Percentiles rank a stretch among this genome's conserved stretches.
These are phyloP conservation scores for Apiotrichum laibachii DNA, from an alignment of 1,284 basidiomycete genomes.

Conservation along the genomic window DNA sequence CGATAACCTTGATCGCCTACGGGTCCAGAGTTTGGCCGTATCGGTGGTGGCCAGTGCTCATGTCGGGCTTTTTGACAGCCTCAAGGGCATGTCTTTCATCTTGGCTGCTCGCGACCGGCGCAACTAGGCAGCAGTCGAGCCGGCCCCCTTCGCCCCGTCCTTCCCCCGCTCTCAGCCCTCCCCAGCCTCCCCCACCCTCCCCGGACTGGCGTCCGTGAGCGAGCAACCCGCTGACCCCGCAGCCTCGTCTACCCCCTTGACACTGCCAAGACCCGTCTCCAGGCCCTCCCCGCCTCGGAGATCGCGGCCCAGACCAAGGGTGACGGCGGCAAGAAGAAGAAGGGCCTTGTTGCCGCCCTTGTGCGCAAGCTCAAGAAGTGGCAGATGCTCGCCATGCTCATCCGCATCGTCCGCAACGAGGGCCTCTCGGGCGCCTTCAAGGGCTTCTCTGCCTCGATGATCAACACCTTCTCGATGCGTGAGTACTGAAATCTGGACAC, in stretches of 20 bases:
- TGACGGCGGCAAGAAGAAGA: constrained; percentile 47
- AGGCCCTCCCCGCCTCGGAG: constrained; percentile 57
- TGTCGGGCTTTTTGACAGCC: no score
- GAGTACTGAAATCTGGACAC: constrained; percentile 54
- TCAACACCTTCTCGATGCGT: constrained; percentile 97
- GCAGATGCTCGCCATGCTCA: constrained; percentile 62
- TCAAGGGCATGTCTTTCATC: no score
- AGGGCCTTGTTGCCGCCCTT: constrained; percentile 27
- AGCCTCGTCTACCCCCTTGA: constrained; percentile 95
- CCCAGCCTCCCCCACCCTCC: not conserved
- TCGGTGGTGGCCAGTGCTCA: not conserved
- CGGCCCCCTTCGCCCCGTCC: not conserved
- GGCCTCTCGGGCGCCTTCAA: constrained; percentile 81
- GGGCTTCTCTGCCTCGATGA: constrained; percentile 96
- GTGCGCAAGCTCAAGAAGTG: constrained; percentile 36
- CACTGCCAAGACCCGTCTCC: constrained; percentile 93
- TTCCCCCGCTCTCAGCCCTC: not conserved
- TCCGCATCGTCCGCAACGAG: constrained; percentile 71
- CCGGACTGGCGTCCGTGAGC: not conserved
- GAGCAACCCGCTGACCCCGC: constrained; percentile 1
- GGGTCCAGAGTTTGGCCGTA: no score
- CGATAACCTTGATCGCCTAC: no score
- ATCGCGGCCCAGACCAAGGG: constrained; percentile 16
- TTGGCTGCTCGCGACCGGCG: no score
- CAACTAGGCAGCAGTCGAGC: not conserved